phyloP scores from a whole-genome alignment of 2,329 filamentous ascomycete species.

The Aspergillus sp. region DNA sequence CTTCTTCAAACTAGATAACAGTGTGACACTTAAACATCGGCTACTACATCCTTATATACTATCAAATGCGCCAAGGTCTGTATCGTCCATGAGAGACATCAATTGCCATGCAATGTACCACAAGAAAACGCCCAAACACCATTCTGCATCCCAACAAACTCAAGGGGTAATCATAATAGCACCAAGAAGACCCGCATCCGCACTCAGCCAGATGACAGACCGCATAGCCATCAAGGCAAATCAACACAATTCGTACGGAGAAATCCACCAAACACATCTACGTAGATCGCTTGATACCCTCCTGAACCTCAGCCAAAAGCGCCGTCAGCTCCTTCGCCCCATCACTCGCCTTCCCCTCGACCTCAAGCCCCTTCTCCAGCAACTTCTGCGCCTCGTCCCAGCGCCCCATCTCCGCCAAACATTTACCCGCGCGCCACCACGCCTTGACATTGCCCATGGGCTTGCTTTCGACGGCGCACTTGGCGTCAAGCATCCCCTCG shows the following conservation, averaged over 20 bases:
- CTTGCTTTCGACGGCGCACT: conserved; percentile 85
- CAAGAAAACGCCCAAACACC: background rate
- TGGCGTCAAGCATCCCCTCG: conserved; percentile 82
- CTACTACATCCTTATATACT: background rate
- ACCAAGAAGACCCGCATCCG: background rate
- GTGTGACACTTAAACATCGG: too few relatives aligned
- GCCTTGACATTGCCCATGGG: conserved; percentile 85
- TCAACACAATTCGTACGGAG: background rate
- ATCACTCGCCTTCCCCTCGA: conserved; percentile 63
- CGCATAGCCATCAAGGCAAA: too few relatives aligned
- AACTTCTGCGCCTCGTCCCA: conserved; percentile 79
- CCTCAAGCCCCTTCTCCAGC: conserved; percentile 74
- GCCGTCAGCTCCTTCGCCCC: conserved; percentile 55
- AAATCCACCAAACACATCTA: background rate
- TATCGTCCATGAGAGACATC: too few relatives aligned
- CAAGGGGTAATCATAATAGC: conserved; percentile 2
- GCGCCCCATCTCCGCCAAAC: conserved; percentile 86
- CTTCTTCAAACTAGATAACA: too few relatives aligned
- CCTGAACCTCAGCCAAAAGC: conserved; percentile 61
- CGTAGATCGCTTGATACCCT: conserved; percentile 54
- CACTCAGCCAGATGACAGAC: too few relatives aligned
- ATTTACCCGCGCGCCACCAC: conserved; percentile 86
- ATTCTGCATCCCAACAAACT: background rate
- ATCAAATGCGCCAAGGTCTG: too few relatives aligned
- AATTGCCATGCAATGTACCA: too few relatives aligned